phyloP scores from a whole-genome alignment of 1,139 yeast species.

The Candida labiduridarum region DNA sequence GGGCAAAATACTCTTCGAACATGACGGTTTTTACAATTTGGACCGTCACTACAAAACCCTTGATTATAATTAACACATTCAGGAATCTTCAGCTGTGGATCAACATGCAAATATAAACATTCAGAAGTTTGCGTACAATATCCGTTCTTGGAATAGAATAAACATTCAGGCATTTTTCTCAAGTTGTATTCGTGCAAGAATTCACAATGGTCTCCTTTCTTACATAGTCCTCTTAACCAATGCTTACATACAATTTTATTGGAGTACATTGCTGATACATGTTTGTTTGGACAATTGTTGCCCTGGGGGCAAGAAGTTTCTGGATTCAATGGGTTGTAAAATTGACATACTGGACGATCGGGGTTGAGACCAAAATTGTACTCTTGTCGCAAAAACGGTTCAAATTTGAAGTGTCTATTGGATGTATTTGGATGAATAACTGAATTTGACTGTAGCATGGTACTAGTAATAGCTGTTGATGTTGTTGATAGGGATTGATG shows the following conservation, averaged over 20 bases:
- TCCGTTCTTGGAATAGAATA: conserved; percentile 85
- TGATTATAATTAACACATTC: conserved; percentile 80
- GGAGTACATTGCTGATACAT: conserved; percentile 76
- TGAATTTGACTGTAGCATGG: conserved; percentile 27
- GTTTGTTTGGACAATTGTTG: conserved; percentile 81
- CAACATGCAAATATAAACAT: conserved; percentile 89
- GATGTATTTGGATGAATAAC: conserved; percentile 47
- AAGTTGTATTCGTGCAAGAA: conserved; percentile 93
- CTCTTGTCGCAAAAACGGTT: conserved; percentile 78
- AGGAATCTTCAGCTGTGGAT: conserved; percentile 85
- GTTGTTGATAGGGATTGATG: neutral
- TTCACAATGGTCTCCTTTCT: conserved; percentile 96
- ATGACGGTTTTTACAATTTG: conserved; percentile 82
- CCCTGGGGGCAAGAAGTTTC: conserved; percentile 82
- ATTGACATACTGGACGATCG: conserved; percentile 86
- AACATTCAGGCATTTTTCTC: conserved; percentile 96
- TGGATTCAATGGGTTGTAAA: conserved; percentile 59
- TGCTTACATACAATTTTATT: conserved; percentile 94
- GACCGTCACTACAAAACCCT: conserved; percentile 95
- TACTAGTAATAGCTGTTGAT: neutral
- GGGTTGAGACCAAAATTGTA: conserved; percentile 85
- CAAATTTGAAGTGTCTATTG: conserved; percentile 69
- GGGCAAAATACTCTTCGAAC: conserved; percentile 78
- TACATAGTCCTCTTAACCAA: conserved; percentile 97
- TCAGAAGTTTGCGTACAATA: conserved; percentile 94